These are phyloP conservation scores for Herpetomonas tarakana DNA, from an alignment of 208 protist genomes.

Conservation along the genomic window DNA sequence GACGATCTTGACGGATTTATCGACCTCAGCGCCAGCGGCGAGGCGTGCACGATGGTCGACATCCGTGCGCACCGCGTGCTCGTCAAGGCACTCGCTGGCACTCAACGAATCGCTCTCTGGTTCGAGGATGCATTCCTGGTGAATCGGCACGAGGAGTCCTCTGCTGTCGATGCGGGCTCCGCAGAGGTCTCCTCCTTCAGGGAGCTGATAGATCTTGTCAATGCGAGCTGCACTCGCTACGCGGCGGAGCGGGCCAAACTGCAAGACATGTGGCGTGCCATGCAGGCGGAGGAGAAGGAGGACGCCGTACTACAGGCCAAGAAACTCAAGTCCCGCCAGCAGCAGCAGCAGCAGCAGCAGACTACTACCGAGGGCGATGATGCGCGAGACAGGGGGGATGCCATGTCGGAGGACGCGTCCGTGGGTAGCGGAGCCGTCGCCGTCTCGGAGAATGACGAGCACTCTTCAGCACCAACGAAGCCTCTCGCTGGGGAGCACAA, in stretches of 20 bases:
- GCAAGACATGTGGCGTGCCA: slow-evolving; percentile 3
- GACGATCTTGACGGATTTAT: slow-evolving; percentile 14
- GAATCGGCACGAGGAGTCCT: background rate
- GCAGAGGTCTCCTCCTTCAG: slow-evolving; percentile 20
- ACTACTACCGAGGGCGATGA: background rate
- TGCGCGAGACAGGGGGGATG: too few relatives aligned
- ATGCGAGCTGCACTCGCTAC: slow-evolving; percentile 51
- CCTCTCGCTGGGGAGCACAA: too few relatives aligned
- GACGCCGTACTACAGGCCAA: background rate
- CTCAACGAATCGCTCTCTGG: slow-evolving; percentile 18
- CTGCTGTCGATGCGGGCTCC: background rate
- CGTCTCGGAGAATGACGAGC: background rate
- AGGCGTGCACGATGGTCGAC: slow-evolving; percentile 22
- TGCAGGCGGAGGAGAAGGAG: slow-evolving; percentile 6
- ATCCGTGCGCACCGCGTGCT: slow-evolving; percentile 60
- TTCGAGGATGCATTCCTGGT: slow-evolving; percentile 54
- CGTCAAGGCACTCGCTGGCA: slow-evolving; percentile 21
- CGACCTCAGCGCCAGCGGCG: background rate
- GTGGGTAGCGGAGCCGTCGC: background rate
- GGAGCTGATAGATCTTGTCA: slow-evolving; percentile 43
- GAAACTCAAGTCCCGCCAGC: background rate
- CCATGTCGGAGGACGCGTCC: too few relatives aligned
- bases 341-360: background rate
- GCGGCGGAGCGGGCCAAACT: slow-evolving; percentile 11
- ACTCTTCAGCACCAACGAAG: too few relatives aligned